Conservation (phyloP, 2,329 filamentous ascomycete species). For the Herpotrichia juniperi region DNA sequence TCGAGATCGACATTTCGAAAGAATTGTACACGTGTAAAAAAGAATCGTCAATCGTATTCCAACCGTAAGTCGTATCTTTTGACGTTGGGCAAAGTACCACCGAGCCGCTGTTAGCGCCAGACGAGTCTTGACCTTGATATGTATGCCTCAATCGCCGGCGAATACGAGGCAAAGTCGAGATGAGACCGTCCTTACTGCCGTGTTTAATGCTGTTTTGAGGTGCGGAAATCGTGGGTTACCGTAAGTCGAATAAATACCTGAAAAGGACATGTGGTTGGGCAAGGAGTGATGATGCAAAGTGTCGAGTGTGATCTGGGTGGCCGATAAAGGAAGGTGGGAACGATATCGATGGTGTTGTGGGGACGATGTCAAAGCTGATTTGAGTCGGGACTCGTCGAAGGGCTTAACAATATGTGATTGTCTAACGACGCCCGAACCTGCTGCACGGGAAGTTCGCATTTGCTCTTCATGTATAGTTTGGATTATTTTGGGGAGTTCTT, state of each 20-base stretch:
- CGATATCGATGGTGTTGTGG: constrained; percentile 37
- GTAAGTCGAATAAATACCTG: constrained; percentile 17
- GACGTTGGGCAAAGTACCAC: constrained; percentile 15
- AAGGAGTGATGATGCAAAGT: constrained; percentile 32
- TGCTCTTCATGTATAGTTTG: constrained; percentile 50
- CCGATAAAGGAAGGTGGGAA: constrained; percentile 38
- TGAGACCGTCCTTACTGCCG: constrained; percentile 15
- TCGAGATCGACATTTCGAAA: constrained; percentile 10
- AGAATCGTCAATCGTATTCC: constrained; percentile 28
- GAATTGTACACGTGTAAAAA: constrained; percentile 10
- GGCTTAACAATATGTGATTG: constrained; percentile 38
- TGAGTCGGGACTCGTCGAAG: constrained; percentile 36
- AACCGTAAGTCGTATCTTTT: constrained; percentile 31
- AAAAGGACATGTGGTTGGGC: constrained; percentile 10
- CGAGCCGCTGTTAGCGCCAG: constrained; percentile 13
- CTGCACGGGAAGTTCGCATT: constrained; percentile 63
- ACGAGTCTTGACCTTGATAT: constrained; percentile 16
- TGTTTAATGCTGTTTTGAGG: constrained; percentile 9
- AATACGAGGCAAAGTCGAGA: constrained; percentile 18
- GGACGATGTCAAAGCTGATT: constrained; percentile 34
- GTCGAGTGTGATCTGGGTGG: constrained; percentile 32
- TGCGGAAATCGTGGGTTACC: constrained; percentile 19
- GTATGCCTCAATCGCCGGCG: constrained; percentile 24
- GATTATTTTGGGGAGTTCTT: constrained; percentile 69
- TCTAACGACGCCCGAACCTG: constrained; percentile 95